phyloP scores from a whole-genome alignment of 176 grass and related monocot genomes.

The Metroxylon sagu region DNA sequence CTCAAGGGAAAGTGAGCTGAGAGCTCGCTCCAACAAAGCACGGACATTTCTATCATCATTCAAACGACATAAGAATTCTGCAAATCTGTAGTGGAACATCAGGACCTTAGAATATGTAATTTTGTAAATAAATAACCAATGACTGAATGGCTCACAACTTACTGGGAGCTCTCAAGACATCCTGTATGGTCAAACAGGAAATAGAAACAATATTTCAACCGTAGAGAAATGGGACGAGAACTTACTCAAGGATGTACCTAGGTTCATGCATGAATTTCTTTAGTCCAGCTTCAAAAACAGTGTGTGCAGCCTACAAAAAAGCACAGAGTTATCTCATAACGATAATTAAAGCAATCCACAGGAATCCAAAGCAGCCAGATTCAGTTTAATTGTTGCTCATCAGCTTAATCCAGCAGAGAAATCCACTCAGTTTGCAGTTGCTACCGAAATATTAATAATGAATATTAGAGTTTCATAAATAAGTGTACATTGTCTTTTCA shows the following conservation, averaged over 20 bases:
- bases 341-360: too few species aligned
- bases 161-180: too few species aligned
- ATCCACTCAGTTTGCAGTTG: too few species aligned
- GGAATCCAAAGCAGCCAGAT: too few species aligned
- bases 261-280: constrained; percentile 93
- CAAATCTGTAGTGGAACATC: constrained; percentile 51
- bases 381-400: too few species aligned
- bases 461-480: too few species aligned
- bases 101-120: constrained; percentile 8
- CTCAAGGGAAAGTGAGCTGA: constrained; percentile 85
- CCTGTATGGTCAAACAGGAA: too few species aligned
- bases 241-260: constrained; percentile 86
- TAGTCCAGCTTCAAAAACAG: constrained; percentile 92
- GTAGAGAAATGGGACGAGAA: constrained; percentile 11
- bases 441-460: too few species aligned
- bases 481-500: too few species aligned
- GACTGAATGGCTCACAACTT: too few species aligned
- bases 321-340: background rate
- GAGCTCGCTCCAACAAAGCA: constrained; percentile 86
- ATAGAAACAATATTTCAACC: background rate
- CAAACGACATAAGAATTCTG: constrained; percentile 84
- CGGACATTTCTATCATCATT: constrained; percentile 98
- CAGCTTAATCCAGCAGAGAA: too few species aligned
- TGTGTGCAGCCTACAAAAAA: constrained; percentile 72
- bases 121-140: too few species aligned